Conservation (phyloP, 768 basidiomycete species). For the Wakefieldia striispora region DNA sequence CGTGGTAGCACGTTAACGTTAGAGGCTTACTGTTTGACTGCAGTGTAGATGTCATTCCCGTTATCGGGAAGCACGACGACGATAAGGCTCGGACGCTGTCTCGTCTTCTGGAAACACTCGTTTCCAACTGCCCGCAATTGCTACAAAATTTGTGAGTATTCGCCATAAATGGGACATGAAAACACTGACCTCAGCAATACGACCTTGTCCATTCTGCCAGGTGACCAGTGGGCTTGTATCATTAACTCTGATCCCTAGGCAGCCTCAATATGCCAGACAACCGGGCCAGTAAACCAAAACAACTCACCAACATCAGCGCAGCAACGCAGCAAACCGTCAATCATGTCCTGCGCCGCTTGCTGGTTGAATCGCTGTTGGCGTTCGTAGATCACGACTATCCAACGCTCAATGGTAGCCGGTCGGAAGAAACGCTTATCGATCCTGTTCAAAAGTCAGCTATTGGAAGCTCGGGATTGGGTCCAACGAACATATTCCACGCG, state of each 20-base stretch:
- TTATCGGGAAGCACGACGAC: slow-evolving; percentile 72
- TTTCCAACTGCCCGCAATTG: slow-evolving; percentile 53
- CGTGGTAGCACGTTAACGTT: neutral
- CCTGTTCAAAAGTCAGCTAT: slow-evolving; percentile 37
- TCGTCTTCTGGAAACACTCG: slow-evolving; percentile 40
- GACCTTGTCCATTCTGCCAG: slow-evolving; percentile 59
- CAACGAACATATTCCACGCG: slow-evolving; percentile 71
- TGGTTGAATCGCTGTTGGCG: slow-evolving; percentile 53
- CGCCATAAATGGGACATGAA: neutral
- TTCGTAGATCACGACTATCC: slow-evolving; percentile 70
- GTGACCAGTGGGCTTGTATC: slow-evolving; percentile 43
- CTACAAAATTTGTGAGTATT: slow-evolving; percentile 20
- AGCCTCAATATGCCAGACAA: neutral
- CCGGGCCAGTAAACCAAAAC: neutral
- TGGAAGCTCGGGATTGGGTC: neutral
- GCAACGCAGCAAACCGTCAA: slow-evolving; percentile 46
- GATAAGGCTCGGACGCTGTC: slow-evolving; percentile 51
- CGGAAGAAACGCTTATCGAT: slow-evolving; percentile 69
- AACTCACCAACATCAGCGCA: slow-evolving; percentile 60
- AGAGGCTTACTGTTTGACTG: slow-evolving; percentile 69
- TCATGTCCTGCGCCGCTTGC: slow-evolving; percentile 50
- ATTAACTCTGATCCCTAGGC: slow-evolving; percentile 56
- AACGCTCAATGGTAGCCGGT: slow-evolving; percentile 50
- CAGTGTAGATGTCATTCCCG: slow-evolving; percentile 72
- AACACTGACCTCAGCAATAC: slow-evolving; percentile 43